Conservation (phyloP, 768 basidiomycete species). For the Pulveroboletus ravenelii region DNA sequence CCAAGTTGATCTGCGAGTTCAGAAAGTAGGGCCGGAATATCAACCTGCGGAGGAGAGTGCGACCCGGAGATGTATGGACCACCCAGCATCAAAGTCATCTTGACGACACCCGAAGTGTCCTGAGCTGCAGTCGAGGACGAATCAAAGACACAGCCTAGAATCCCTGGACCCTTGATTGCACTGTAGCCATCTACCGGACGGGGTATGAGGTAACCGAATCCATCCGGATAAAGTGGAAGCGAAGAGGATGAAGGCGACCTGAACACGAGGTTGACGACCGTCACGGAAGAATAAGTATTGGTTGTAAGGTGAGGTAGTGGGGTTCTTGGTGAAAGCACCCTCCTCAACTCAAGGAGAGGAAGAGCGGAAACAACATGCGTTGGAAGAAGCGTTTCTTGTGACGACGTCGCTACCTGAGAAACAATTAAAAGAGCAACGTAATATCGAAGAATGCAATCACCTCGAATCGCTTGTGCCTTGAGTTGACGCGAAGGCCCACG, state of each 20-base stretch:
- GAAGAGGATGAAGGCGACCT: conserved; percentile 36
- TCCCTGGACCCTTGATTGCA: conserved; percentile 36
- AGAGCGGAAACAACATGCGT: conserved; percentile 78
- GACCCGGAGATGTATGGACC: conserved; percentile 52
- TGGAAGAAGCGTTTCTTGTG: conserved; percentile 34
- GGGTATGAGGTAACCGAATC: conserved; percentile 94
- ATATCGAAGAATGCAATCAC: conserved; percentile 29
- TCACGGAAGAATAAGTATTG: conserved; percentile 77
- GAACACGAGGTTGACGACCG: conserved; percentile 89
- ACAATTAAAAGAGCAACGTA: conserved; percentile 2
- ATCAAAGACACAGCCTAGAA: conserved; percentile 90
- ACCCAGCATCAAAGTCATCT: conserved; percentile 88
- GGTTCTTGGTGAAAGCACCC: conserved; percentile 36
- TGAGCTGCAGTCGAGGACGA: conserved; percentile 68
- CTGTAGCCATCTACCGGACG: conserved; percentile 59
- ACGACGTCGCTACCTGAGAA: conserved; percentile 32
- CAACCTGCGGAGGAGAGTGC: conserved; percentile 17
- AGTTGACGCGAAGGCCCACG: conserved; percentile 29
- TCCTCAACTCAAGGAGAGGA: conserved; percentile 51
- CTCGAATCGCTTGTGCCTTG: conserved; percentile 39
- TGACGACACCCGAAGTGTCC: conserved; percentile 51
- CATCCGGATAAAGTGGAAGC: conserved; percentile 63
- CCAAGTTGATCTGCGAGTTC: conserved; percentile 45
- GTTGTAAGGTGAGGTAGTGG: conserved; percentile 58
- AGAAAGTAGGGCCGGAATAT: conserved; percentile 20